Conservation (phyloP, 2,329 filamentous ascomycete species). For the Macrophomina phaseolina region DNA sequence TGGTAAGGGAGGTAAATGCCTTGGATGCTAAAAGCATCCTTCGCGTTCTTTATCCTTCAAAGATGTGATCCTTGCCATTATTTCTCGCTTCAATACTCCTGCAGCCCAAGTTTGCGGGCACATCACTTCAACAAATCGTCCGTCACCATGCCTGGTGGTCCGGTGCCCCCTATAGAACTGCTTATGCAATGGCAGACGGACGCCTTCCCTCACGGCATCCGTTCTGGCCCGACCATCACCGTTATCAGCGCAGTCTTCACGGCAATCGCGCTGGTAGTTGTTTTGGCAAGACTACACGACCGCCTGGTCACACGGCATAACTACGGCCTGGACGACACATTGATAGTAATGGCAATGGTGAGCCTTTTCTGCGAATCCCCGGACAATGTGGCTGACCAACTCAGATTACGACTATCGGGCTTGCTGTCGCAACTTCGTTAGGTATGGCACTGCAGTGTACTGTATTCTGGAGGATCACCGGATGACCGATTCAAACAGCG, state of each 20-base stretch:
- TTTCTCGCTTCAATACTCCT: too few relatives aligned
- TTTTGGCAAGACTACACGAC: background rate
- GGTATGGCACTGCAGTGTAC: background rate
- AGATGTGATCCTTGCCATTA: too few relatives aligned
- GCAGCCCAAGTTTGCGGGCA: too few relatives aligned
- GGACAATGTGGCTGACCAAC: background rate
- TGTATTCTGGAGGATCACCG: too few relatives aligned
- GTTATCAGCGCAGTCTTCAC: background rate
- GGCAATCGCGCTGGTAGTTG: background rate
- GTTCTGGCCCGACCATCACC: background rate
- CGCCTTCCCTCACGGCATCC: constrained; percentile 1
- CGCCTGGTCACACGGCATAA: background rate
- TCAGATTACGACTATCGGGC: background rate
- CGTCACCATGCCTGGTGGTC: background rate
- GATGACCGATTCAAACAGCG: background rate
- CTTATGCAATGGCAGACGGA: constrained; percentile 13
- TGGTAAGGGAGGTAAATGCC: too few relatives aligned
- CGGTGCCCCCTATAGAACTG: constrained; percentile 7
- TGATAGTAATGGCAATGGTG: constrained; percentile 2
- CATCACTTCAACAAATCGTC: background rate
- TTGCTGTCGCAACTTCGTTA: background rate
- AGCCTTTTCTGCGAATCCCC: background rate
- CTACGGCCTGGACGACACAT: background rate
- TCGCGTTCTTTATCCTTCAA: too few relatives aligned
- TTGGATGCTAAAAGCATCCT: too few relatives aligned